Percentiles rank a stretch among this genome's conserved stretches.
These are phyloP conservation scores for Aphanomyces invadans DNA, from an alignment of 352 stramenopile genomes.

Conservation along the genomic window DNA sequence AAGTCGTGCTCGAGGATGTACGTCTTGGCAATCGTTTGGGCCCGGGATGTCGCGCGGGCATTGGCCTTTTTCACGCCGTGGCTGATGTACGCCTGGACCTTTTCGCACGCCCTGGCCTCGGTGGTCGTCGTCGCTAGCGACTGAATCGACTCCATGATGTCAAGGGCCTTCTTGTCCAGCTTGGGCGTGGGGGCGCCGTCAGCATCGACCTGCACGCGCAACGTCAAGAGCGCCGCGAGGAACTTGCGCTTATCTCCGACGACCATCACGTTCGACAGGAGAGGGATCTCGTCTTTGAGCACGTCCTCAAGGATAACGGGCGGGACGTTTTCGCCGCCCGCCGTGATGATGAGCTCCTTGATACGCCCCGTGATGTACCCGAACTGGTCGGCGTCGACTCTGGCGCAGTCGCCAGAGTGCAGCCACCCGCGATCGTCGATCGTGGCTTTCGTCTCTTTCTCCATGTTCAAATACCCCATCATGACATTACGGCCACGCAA, in stretches of 20 bases:
- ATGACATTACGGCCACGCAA: slow-evolving; percentile 82
- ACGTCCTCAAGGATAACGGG: slow-evolving; percentile 88
- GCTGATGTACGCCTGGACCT: slow-evolving; percentile 70
- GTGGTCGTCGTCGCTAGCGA: slow-evolving; percentile 57
- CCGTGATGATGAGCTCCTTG: slow-evolving; percentile 94
- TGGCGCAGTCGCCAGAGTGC: slow-evolving; percentile 89
- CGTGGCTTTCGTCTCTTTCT: slow-evolving; percentile 74
- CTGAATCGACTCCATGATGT: slow-evolving; percentile 51
- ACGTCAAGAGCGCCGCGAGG: slow-evolving; percentile 79
- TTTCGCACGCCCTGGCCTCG: slow-evolving; percentile 61
- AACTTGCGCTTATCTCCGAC: slow-evolving; percentile 93
- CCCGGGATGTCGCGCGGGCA: slow-evolving; percentile 57
- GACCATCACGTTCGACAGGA: slow-evolving; percentile 88
- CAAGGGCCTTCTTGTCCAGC: slow-evolving; percentile 59
- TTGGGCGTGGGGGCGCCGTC: slow-evolving; percentile 79
- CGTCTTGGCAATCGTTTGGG: slow-evolving; percentile 84
- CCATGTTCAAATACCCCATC: slow-evolving; percentile 83
- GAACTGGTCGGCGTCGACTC: slow-evolving; percentile 88
- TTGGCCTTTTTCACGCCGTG: slow-evolving; percentile 76
- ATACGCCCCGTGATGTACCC: slow-evolving; percentile 93
- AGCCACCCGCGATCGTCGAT: slow-evolving; percentile 91
- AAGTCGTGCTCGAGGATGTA: slow-evolving; percentile 86
- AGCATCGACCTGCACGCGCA: slow-evolving; percentile 70
- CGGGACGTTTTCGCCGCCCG: slow-evolving; percentile 93
- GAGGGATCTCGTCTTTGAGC: slow-evolving; percentile 81